These are phyloP conservation scores for Globisporangium nunn DNA, from an alignment of 352 stramenopile species.

Conservation along the genomic window DNA sequence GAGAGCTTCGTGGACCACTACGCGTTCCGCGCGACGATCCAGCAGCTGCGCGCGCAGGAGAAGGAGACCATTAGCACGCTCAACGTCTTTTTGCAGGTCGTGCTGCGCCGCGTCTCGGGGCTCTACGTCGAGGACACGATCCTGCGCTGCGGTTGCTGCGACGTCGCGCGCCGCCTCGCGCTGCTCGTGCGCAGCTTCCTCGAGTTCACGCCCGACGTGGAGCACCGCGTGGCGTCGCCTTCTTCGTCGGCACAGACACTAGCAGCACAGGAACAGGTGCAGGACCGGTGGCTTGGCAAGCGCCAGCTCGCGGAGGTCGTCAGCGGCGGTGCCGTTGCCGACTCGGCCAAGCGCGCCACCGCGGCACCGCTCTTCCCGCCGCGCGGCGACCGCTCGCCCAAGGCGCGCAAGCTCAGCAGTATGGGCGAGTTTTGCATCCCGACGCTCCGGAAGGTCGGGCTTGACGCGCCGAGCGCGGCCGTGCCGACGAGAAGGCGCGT, in stretches of 20 bases:
- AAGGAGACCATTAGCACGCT: slow-evolving; percentile 71
- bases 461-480: slow-evolving; percentile 18
- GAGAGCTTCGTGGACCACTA: slow-evolving; percentile 71
- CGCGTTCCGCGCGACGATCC: slow-evolving; percentile 52
- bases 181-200: slow-evolving; percentile 61
- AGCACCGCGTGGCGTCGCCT: slow-evolving; percentile 1
- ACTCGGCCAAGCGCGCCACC: not conserved
- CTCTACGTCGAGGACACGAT: slow-evolving; percentile 53
- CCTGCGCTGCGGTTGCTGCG: slow-evolving; percentile 43
- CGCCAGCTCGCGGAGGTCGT: slow-evolving; percentile 39
- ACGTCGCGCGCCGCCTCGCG: slow-evolving; percentile 44
- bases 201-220: slow-evolving; percentile 26
- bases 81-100: slow-evolving; percentile 65
- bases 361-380: slow-evolving; percentile 23
- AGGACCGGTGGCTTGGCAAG: slow-evolving; percentile 30
- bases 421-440: slow-evolving; percentile 37
- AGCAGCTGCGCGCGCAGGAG: slow-evolving; percentile 48
- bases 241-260: no score
- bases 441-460: slow-evolving; percentile 30
- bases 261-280: not conserved
- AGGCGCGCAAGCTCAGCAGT: slow-evolving; percentile 56
- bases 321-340: slow-evolving; percentile 20
- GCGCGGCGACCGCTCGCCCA: slow-evolving; percentile 29
- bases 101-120: slow-evolving; percentile 54
- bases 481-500: slow-evolving; percentile 52